Base-by-base conservation (phyloP, 75 land plant genomes). In the Selaginella tamariscina region DNA sequence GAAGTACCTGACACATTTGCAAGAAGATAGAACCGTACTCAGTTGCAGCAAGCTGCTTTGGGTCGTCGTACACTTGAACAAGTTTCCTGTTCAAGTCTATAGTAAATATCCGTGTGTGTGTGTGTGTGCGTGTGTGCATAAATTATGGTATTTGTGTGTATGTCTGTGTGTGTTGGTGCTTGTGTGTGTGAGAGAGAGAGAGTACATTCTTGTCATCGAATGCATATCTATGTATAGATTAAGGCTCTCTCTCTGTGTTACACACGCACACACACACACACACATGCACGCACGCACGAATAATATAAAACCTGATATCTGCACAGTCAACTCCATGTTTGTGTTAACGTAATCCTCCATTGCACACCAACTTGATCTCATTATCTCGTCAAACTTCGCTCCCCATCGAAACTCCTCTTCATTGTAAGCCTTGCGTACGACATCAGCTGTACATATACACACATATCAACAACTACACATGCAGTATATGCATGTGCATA, bases 361-460 rank as follows among this genome's bases (percentile, higher is more conserved):
- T 65, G 60, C 60, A 32, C 27, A 24, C 72, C 72, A 70, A 21
- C 21, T n/a, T 21, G 31, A 32, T 26, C 72, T 31, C 20, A 63
- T 49, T 0, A n/a, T 15, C 67, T 60, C 65, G 27, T 70, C 72
- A 32, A 70, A 70, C 67, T 70, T 70, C 18, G 33, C 33, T 70
- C 72, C 67, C 72, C 72, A 70, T 31, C 2, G 66, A 23, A 33
- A 28, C 31, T 2, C 49, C 44, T 23, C 21, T n/a, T 56, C 33
- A 0, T 18, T 32, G 1, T 62, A 32, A 13, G 60, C 31, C 28
- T 29, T n/a, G 24, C 32, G 15, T 22, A 70, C 29, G 20, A 70
- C 67, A 11, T 29, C 28, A 63, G 65, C 67, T 70, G 44, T 30
- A 63, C 1, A 62, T 18, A 30, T 33, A 70, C 18, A 32, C 68